Evolutionary conservation across 208 protist genomes (phyloP).

Genomic region (Leishmania major): DNA sequence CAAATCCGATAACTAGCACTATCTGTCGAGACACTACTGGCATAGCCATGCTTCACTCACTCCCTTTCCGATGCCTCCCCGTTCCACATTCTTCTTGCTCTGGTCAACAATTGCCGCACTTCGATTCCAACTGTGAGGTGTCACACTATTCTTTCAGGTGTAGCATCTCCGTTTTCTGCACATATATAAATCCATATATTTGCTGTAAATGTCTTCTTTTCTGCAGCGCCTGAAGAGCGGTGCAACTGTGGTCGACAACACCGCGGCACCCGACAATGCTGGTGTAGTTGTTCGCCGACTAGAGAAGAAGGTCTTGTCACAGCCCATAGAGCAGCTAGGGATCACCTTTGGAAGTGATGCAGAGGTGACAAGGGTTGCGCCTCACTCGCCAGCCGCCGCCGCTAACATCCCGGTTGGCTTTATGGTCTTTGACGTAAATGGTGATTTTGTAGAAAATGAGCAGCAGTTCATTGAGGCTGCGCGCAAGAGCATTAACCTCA

Average conservation of each 20-base stretch:
- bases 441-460: slow-evolving; percentile 68
- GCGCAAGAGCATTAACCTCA: slow-evolving; percentile 50
- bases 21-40: background rate
- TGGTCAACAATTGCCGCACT: background rate
- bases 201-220: slow-evolving; percentile 56
- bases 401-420: slow-evolving; percentile 66
- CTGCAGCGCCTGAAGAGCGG: slow-evolving; percentile 69
- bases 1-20: background rate
- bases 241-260: slow-evolving; percentile 60
- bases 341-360: slow-evolving; percentile 73
- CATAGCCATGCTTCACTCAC: background rate
- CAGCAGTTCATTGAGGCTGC: slow-evolving; percentile 51
- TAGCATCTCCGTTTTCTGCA: background rate
- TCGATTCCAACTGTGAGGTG: background rate
- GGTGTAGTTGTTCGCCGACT: slow-evolving; percentile 58
- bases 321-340: slow-evolving; percentile 62
- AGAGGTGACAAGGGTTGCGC: slow-evolving; percentile 50
- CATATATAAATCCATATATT: background rate
- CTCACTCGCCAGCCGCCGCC: slow-evolving; percentile 46
- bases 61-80: background rate
- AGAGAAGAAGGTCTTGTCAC: slow-evolving; percentile 55
- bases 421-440: slow-evolving; percentile 81
- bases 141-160: background rate
- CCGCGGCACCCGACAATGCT: slow-evolving; percentile 48
- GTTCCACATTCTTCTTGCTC: background rate